Conservation (phyloP, 78 protist genomes). For the Planoprotostelium fungivorum region DNA sequence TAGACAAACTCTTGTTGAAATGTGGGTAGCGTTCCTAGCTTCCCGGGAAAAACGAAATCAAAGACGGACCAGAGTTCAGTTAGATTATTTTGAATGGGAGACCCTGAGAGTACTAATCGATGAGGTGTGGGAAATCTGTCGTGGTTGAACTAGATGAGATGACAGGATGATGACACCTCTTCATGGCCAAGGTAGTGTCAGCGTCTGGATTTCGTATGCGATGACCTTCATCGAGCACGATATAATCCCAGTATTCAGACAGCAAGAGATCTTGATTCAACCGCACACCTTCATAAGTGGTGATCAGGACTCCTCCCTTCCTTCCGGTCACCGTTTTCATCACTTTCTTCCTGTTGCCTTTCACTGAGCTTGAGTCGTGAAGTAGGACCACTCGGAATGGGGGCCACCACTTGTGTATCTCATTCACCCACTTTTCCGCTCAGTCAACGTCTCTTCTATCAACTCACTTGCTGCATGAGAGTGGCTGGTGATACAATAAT, state of each 20-base stretch:
- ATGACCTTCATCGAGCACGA: constrained; percentile 98
- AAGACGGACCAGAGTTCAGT: constrained; percentile 98
- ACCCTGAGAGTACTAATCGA: constrained; percentile 88
- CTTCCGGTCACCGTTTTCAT: neutral
- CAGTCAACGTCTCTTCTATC: neutral
- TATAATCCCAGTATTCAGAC: constrained; percentile 64
- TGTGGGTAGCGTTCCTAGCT: constrained; percentile 70
- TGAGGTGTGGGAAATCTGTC: constrained; percentile 72
- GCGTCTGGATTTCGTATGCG: constrained; percentile 95
- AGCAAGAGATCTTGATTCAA: constrained; percentile 18
- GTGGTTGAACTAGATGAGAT: neutral
- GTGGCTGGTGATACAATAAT: constrained; percentile 91
- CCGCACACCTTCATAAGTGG: constrained; percentile 83
- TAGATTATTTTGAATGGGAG: constrained; percentile 97
- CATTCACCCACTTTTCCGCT: constrained; percentile 91
- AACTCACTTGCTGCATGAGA: constrained; percentile 12
- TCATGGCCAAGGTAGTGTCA: constrained; percentile 76
- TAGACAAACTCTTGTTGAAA: constrained; percentile 64
- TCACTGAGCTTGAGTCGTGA: constrained; percentile 42
- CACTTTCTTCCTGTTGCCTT: neutral
- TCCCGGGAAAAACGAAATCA: constrained; percentile 97
- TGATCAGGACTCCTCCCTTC: constrained; percentile 65
- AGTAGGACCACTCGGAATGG: constrained; percentile 55
- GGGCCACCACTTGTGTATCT: constrained; percentile 88
- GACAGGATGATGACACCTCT: constrained; percentile 26